Evolutionary conservation across 2,329 filamentous ascomycete genomes (phyloP).

Genomic region (Nigrospora sphaerica): DNA sequence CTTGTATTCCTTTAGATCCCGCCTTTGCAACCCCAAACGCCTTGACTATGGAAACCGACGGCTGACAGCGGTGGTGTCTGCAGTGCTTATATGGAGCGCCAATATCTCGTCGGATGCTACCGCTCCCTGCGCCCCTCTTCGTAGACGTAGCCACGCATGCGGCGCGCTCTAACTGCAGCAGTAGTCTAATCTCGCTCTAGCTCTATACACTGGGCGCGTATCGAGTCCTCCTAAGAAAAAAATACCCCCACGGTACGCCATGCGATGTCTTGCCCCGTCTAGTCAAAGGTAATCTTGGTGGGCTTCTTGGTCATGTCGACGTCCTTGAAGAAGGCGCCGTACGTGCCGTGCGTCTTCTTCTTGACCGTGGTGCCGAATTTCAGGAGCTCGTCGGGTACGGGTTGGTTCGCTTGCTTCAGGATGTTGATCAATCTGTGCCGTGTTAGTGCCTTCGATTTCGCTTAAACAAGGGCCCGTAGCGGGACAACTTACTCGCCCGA

Average conservation of each 20-base stretch:
- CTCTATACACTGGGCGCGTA: no score
- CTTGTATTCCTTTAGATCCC: neutral
- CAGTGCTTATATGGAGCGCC: constrained; percentile 48
- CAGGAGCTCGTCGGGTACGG: constrained; percentile 80
- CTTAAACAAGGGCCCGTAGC: neutral
- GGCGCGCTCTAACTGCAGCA: no score
- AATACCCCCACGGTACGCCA: neutral
- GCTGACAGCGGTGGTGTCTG: constrained; percentile 18
- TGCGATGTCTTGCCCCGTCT: neutral
- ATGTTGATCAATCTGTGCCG: constrained; percentile 75
- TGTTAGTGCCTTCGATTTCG: constrained; percentile 6
- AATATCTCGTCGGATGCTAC: constrained; percentile 45
- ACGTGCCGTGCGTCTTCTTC: constrained; percentile 95
- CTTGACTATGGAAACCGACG: constrained; percentile 15
- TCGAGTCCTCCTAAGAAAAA: neutral
- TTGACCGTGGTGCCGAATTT: constrained; percentile 98
- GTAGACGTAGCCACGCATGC: no score
- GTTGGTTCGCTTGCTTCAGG: constrained; percentile 84
- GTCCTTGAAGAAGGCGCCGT: constrained; percentile 94
- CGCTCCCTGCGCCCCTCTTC: constrained; percentile 26
- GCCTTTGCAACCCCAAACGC: neutral
- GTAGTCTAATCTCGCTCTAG: neutral
- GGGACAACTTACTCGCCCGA: constrained; percentile 68
- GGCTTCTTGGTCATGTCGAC: constrained; percentile 75
- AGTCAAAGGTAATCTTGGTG: constrained; percentile 87